Base-by-base conservation (phyloP, 306 rosid genomes). In the Glycine soja region DNA sequence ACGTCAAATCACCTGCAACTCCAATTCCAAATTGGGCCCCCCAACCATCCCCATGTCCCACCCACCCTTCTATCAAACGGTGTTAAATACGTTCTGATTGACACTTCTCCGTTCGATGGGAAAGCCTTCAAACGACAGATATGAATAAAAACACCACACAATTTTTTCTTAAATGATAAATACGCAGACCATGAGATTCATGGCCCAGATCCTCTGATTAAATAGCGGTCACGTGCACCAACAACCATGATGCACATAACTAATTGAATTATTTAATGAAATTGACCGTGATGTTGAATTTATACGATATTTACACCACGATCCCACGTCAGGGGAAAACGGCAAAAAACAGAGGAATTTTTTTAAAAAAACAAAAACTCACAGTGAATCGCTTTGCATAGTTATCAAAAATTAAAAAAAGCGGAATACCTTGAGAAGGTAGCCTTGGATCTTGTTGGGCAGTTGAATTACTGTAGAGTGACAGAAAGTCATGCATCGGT, bases 401-500 rank as follows among this genome's bases (percentile, higher is more conserved):
- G 77, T 80, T 57, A 53, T 47, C 47, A 11, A 76, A 83, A 36
- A 53, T 42, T 63, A 15, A 47, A 14, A 24, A 24, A 75, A 66
- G 67, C 76, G 74, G 50, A 62, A 48, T 88, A 95, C 99, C 99
- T 95, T 93, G 98, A 79, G 90, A 77, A 53, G 94, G 48, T 86
- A 96, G 92, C 58, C 87, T 90, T 81, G 99, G 95, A 91, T 90
- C 99, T 85, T 90, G 97, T 63, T 90, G 96, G 69, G 89, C 81
- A 80, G 88, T 80, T 80, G 97, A 87, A 89, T 89, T 92, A 77
- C 92, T 90, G 77, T 83, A 90, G 61, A 95, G 92, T 51, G 99
- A 91, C 72, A 95, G 96, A 87, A 93, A 95, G 87, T 95, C 99
- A 58, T 93, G 98, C 69, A 96, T 90, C 67, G 98, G 82, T 88